Percentiles rank a stretch among this genome's conserved stretches.
Conservation (phyloP, 495 filamentous ascomycete species). For the Penicillium silybi region DNA sequence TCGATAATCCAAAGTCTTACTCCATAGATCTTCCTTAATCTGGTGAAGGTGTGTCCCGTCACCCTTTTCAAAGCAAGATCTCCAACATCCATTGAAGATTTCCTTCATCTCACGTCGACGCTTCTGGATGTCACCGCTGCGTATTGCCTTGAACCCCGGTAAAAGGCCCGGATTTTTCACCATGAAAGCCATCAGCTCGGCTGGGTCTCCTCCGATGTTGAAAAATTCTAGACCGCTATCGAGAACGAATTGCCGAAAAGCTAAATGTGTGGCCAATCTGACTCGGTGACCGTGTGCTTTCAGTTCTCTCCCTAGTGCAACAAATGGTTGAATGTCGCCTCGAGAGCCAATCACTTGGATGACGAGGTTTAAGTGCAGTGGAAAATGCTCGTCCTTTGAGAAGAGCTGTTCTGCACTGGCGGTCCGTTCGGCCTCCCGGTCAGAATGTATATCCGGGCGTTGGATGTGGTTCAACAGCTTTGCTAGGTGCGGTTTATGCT, state of each 20-base stretch:
- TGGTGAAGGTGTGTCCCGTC: slow-evolving; percentile 42
- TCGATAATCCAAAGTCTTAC: neutral
- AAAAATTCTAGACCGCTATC: slow-evolving; percentile 77
- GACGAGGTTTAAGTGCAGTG: slow-evolving; percentile 60
- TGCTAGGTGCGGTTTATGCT: slow-evolving; percentile 3
- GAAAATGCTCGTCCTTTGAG: too few relatives aligned
- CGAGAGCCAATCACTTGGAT: slow-evolving; percentile 77
- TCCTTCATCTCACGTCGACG: slow-evolving; percentile 64
- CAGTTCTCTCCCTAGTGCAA: slow-evolving; percentile 62
- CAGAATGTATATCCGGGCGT: neutral
- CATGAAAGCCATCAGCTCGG: slow-evolving; percentile 82
- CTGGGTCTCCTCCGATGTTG: slow-evolving; percentile 72
- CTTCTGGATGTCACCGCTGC: slow-evolving; percentile 62
- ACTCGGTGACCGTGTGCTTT: slow-evolving; percentile 70
- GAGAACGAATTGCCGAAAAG: slow-evolving; percentile 64
- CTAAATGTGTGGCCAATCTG: slow-evolving; percentile 69
- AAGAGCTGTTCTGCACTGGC: neutral
- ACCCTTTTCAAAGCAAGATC: slow-evolving; percentile 63
- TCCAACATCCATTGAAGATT: slow-evolving; percentile 76
- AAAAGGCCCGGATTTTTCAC: slow-evolving; percentile 80
- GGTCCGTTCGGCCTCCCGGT: neutral
- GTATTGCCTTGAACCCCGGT: slow-evolving; percentile 63
- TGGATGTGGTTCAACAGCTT: slow-evolving; percentile 2
- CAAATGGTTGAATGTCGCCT: too few relatives aligned
- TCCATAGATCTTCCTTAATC: slow-evolving; percentile 1